A percentile compares a stretch with the other conserved stretches of the same genome.
Conservation (phyloP, 2,329 filamentous ascomycete genomes). For the Pyricularia sp. region DNA sequence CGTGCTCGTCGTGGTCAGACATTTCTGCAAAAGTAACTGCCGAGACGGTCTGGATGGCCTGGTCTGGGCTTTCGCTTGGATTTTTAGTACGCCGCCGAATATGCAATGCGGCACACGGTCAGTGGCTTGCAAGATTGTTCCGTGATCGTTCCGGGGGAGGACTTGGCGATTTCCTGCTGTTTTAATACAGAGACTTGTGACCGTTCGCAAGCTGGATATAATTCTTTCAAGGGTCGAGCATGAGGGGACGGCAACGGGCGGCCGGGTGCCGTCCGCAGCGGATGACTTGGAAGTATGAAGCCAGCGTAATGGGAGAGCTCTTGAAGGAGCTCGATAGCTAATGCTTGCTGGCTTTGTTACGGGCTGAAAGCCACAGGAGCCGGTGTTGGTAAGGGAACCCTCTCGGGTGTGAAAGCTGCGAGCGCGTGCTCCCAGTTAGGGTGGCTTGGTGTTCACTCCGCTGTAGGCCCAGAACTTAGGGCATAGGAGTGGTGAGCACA, state of each 20-base stretch:
- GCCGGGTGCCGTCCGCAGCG: slow-evolving; percentile 4
- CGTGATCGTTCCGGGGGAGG: background rate
- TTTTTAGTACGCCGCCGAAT: background rate
- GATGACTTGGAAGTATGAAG: slow-evolving; percentile 1
- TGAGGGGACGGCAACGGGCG: slow-evolving; percentile 5
- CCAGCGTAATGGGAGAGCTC: slow-evolving; percentile 2
- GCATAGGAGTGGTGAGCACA: slow-evolving; percentile 80
- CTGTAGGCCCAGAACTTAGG: slow-evolving; percentile 87
- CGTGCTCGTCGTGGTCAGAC: slow-evolving; percentile 52
- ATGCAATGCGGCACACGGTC: background rate
- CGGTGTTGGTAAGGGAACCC: background rate
- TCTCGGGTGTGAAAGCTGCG: background rate
- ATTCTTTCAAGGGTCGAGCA: background rate
- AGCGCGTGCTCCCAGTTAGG: slow-evolving; percentile 55
- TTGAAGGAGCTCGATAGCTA: background rate
- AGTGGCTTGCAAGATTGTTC: background rate
- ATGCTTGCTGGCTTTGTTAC: background rate
- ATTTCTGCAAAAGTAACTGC: slow-evolving; percentile 29
- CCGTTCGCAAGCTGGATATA: background rate
- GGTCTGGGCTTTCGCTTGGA: background rate
- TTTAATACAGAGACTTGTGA: slow-evolving; percentile 2
- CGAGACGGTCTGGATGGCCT: background rate
- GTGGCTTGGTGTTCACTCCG: slow-evolving; percentile 94
- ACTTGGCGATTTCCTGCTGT: background rate
- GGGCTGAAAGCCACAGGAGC: background rate